Base-by-base conservation (phyloP, 2,329 filamentous ascomycete genomes). In the Fusarium lateritium region DNA sequence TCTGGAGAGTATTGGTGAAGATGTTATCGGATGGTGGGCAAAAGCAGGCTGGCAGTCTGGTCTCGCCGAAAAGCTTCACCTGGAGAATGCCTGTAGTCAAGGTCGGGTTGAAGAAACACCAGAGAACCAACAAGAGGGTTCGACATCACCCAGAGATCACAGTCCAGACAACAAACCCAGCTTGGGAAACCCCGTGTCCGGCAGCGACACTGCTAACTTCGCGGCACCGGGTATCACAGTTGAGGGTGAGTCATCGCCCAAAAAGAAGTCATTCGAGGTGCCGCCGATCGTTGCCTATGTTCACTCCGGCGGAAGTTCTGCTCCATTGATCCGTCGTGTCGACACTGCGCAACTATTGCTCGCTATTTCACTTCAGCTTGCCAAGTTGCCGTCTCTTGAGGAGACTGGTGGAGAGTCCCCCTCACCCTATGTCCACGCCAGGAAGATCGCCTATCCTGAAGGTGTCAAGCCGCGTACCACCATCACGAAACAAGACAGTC, bases 1-100 rank as follows among this genome's bases (percentile, higher is more conserved):
- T 13, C 88, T 99, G 67, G 93, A 97, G 73, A 97, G 91, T 57
- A 90, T 99, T 47, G 92, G 92, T 33, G 95, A 98, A 78, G 95
- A 98, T 75, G 89, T 98, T 7, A 84, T 98, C 17, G 94, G 94
- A 8, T 97, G 93, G 92, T 97, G 94, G 94, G 93, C 94, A 34
- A 98, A 98, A 78, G 90, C 95, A 1, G 90, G 90, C 56, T 99
- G 96, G 96, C 94, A 98, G 79, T 84, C 87, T 5, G 92, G 93
- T 0, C 83, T 98, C 5, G 88, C 88, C 1, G 88, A 92, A 52
- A 98, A 97, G 79, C 85, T 98, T 9, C 88, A 90, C 2, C 82
- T 97, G 53, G 83, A 87, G 50, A 84, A 91, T 44, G 86, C 95
- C 6, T 83, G 86, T 15, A 75, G 77, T 17, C 75, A 83, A 76